Evolutionary conservation across 2,329 filamentous ascomycete species (phyloP).

Genomic region (Berkeleyomyces basicola): DNA sequence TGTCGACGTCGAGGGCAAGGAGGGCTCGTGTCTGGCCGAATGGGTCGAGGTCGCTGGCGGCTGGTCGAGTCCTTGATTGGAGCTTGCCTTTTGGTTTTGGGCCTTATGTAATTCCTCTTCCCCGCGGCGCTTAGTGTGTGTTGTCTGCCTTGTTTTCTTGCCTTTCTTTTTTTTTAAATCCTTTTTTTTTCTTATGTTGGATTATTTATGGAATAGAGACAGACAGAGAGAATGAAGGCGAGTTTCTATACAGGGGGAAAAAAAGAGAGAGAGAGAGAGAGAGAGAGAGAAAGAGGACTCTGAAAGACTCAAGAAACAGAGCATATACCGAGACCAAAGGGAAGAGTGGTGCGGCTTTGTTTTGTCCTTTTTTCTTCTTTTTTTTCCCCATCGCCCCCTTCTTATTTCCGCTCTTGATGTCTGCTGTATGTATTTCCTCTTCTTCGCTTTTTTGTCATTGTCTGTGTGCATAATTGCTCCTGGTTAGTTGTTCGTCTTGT

Average conservation of each 20-base stretch:
- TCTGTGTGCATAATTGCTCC: neutral
- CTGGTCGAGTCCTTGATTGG: slow-evolving; percentile 41
- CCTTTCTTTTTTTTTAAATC: neutral
- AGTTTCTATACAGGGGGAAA: slow-evolving; percentile 13
- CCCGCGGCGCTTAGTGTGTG: neutral
- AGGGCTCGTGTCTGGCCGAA: slow-evolving; percentile 83
- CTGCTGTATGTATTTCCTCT: neutral
- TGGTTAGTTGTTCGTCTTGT: neutral
- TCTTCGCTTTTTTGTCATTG: no score
- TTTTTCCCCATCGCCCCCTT: neutral
- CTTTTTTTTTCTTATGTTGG: slow-evolving; percentile 1
- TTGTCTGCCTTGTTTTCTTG: neutral
- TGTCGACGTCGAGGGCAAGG: slow-evolving; percentile 92
- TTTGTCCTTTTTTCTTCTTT: neutral
- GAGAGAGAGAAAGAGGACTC: neutral
- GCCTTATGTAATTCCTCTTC: no score
- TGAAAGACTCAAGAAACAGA: no score
- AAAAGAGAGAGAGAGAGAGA: neutral
- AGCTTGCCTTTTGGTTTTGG: neutral
- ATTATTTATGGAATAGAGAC: neutral
- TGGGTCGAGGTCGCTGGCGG: slow-evolving; percentile 97
- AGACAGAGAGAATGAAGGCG: slow-evolving; percentile 11
- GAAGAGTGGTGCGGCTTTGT: neutral
- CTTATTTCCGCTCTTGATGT: neutral
- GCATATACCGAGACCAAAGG: neutral